A percentile compares a stretch with the other conserved stretches of the same genome.
phyloP scores from a whole-genome alignment of 257 asterid species.

The Ilex aquifolium region DNA sequence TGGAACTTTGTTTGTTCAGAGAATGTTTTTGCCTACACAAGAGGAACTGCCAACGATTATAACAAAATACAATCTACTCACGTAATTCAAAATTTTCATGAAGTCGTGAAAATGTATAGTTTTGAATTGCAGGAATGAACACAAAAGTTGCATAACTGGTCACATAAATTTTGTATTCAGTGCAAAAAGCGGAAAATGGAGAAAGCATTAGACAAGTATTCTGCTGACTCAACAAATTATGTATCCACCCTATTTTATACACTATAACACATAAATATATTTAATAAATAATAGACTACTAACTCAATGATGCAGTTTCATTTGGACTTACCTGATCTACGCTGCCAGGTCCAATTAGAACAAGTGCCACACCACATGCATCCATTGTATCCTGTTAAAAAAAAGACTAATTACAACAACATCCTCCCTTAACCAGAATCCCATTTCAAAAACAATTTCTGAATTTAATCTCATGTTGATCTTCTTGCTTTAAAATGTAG shows the following conservation, averaged over 20 bases:
- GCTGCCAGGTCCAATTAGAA: conserved; percentile 93
- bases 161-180: no score
- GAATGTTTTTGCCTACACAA: conserved; percentile 73
- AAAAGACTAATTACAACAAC: background rate
- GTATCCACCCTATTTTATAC: no score
- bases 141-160: background rate
- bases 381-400: conserved; percentile 81
- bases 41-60: conserved; percentile 2
- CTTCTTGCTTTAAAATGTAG: background rate
- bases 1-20: conserved; percentile 75
- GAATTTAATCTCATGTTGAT: background rate
- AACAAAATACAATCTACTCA: background rate
- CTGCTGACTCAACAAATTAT: no score
- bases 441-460: no score
- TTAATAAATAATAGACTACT: background rate
- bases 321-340: conserved; percentile 67
- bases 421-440: no score
- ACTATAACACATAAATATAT: no score
- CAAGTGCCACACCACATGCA: conserved; percentile 84
- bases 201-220: no score
- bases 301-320: conserved; percentile 3
- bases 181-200: no score
- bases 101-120: background rate
- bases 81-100: background rate
- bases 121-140: background rate